Conservation (phyloP, 768 basidiomycete genomes). For the Amanita molliuscula region DNA sequence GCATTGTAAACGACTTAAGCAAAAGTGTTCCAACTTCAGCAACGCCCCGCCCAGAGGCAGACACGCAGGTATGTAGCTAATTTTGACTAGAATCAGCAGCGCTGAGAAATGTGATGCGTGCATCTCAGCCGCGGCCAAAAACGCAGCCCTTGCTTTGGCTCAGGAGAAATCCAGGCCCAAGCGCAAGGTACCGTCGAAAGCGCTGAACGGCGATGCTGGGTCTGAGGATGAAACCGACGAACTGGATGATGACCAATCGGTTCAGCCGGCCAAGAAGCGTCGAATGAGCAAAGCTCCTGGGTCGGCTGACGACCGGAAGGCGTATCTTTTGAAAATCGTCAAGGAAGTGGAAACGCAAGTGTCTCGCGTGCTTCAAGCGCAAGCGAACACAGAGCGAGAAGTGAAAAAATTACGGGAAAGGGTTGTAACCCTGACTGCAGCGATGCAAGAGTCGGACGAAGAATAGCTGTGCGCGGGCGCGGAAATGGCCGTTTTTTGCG, state of each 20-base stretch:
- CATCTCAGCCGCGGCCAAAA: conserved; percentile 1
- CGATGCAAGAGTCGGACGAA: conserved; percentile 25
- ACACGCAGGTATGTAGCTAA: conserved; percentile 19
- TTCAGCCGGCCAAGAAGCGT: conserved; percentile 22
- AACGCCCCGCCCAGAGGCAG: conserved; percentile 31
- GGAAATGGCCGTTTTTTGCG: conserved; percentile 2
- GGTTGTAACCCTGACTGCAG: conserved; percentile 13
- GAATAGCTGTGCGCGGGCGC: conserved; percentile 8
- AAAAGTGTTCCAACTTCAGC: conserved; percentile 35
- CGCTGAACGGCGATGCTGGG: conserved; percentile 13
- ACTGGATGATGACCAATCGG: conserved; percentile 21
- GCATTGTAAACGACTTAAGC: conserved; percentile 34
- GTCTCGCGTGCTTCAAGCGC: conserved; percentile 14
- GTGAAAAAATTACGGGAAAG: conserved; percentile 3
- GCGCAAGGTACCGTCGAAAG: conserved; percentile 12
- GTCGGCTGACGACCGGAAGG: conserved; percentile 14
- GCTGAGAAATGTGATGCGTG: not conserved
- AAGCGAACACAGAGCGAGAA: conserved; percentile 2
- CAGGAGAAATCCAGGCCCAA: conserved; percentile 14
- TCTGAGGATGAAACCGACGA: conserved; percentile 22
- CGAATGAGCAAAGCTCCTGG: conserved; percentile 20
- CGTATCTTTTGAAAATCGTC: conserved; percentile 22
- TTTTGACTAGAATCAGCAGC: not conserved
- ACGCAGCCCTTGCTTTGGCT: conserved; percentile 1
- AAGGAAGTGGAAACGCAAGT: conserved; percentile 25